phyloP scores from a whole-genome alignment of 805 yeast genomes.

The Kazachstania viticola region DNA sequence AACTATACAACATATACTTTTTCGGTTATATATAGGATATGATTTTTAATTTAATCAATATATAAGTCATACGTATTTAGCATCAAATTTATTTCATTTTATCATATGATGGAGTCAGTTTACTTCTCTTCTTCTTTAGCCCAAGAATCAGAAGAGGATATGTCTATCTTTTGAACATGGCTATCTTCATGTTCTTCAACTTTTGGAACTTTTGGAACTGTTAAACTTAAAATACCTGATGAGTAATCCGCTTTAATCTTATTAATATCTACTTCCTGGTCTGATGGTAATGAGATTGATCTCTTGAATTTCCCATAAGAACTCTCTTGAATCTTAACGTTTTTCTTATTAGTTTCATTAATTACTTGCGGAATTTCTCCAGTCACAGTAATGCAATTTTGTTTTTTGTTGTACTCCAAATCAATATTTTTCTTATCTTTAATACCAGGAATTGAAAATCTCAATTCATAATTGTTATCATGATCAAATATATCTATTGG shows the following conservation, averaged over 20 bases:
- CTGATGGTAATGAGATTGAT: slow-evolving; percentile 30
- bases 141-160: slow-evolving; percentile 21
- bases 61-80: no score
- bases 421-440: slow-evolving; percentile 31
- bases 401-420: slow-evolving; percentile 36
- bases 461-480: slow-evolving; percentile 31
- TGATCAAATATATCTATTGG: slow-evolving; percentile 38
- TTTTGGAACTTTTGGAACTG: slow-evolving; percentile 29
- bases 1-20: no score
- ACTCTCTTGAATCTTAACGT: slow-evolving; percentile 27
- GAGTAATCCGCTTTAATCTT: slow-evolving; percentile 35
- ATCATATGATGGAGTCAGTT: no score
- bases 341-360: slow-evolving; percentile 13
- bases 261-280: slow-evolving; percentile 31
- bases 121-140: slow-evolving; percentile 3
- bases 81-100: no score
- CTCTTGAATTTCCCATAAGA: slow-evolving; percentile 33
- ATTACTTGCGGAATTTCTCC: slow-evolving; percentile 31
- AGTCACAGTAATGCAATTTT: slow-evolving; percentile 31
- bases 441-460: slow-evolving; percentile 39
- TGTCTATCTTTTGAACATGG: slow-evolving; percentile 21
- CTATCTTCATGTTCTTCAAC: slow-evolving; percentile 12
- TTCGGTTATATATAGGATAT: no score
- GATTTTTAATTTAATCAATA: no score
- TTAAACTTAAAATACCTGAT: slow-evolving; percentile 34